A percentile compares a stretch with the other conserved stretches of the same genome.
Conservation (phyloP, 129 eudicot genomes). For the Ambrosia trifida region DNA sequence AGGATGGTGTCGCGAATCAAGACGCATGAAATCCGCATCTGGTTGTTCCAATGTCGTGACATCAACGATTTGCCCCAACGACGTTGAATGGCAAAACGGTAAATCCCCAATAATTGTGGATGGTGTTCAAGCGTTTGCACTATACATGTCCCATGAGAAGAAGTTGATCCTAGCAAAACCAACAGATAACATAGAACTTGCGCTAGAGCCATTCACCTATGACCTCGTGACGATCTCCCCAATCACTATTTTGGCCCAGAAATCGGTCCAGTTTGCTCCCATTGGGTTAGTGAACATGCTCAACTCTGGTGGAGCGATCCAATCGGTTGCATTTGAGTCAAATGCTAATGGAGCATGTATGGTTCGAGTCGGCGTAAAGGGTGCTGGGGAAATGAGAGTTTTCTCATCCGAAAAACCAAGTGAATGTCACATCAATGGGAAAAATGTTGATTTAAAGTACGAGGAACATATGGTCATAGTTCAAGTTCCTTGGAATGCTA, state of each 20-base stretch:
- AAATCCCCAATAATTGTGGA: slow-evolving; percentile 40
- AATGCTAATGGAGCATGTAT: slow-evolving; percentile 26
- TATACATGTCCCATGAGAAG: slow-evolving; percentile 59
- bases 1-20: slow-evolving; percentile 73
- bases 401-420: slow-evolving; percentile 57
- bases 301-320: slow-evolving; percentile 82
- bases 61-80: slow-evolving; percentile 48
- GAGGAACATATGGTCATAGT: slow-evolving; percentile 51
- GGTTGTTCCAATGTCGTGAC: slow-evolving; percentile 53
- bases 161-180: slow-evolving; percentile 54
- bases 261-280: slow-evolving; percentile 71
- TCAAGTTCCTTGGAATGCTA: slow-evolving; percentile 58
- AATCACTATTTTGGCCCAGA: slow-evolving; percentile 35
- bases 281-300: slow-evolving; percentile 98
- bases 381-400: slow-evolving; percentile 53
- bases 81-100: slow-evolving; percentile 74
- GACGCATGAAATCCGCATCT: slow-evolving; percentile 58
- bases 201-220: slow-evolving; percentile 62
- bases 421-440: slow-evolving; percentile 39
- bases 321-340: slow-evolving; percentile 29
- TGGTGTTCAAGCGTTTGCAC: slow-evolving; percentile 45
- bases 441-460: slow-evolving; percentile 48
- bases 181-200: slow-evolving; percentile 38
- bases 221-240: slow-evolving; percentile 76
- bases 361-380: slow-evolving; percentile 47